Conservation (phyloP, 2,329 filamentous ascomycete species). For the Pestalotiopsis sp. region DNA sequence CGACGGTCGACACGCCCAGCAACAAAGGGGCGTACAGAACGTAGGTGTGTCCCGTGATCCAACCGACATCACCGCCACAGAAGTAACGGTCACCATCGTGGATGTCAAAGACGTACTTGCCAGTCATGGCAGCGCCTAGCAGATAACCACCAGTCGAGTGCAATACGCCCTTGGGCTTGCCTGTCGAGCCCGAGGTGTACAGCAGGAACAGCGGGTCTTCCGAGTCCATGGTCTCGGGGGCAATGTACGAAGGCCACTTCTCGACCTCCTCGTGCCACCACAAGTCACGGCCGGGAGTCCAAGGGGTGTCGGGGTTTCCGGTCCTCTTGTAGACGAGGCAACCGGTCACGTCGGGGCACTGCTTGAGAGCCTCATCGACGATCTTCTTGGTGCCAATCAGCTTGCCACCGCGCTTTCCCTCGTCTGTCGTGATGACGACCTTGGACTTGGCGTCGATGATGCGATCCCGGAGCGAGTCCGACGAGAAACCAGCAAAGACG, state of each 20-base stretch:
- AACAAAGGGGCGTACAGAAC: constrained; percentile 95
- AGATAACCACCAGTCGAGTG: constrained; percentile 96
- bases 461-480: constrained; percentile 92
- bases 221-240: constrained; percentile 85
- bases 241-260: constrained; percentile 92
- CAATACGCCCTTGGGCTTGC: constrained; percentile 98
- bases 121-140: constrained; percentile 88
- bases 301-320: constrained; percentile 80
- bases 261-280: constrained; percentile 99
- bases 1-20: constrained; percentile 90
- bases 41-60: constrained; percentile 99
- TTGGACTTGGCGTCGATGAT: constrained; percentile 89
- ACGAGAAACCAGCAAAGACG: constrained; percentile 96
- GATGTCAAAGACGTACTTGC: constrained; percentile 99
- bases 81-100: constrained; percentile 94
- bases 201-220: constrained; percentile 97
- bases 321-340: constrained; percentile 95
- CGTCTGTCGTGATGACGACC: constrained; percentile 95
- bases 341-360: constrained; percentile 85
- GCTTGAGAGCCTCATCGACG: constrained; percentile 94
- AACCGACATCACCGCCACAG: constrained; percentile 97
- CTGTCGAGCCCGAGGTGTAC: constrained; percentile 96
- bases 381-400: constrained; percentile 98
- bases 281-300: constrained; percentile 83
- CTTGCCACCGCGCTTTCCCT: constrained; percentile 97